Evolutionary conservation across 805 yeast genomes (phyloP), one percentile per base, ranked within the genome.

Genomic region (Lachancea waltii): DNA sequence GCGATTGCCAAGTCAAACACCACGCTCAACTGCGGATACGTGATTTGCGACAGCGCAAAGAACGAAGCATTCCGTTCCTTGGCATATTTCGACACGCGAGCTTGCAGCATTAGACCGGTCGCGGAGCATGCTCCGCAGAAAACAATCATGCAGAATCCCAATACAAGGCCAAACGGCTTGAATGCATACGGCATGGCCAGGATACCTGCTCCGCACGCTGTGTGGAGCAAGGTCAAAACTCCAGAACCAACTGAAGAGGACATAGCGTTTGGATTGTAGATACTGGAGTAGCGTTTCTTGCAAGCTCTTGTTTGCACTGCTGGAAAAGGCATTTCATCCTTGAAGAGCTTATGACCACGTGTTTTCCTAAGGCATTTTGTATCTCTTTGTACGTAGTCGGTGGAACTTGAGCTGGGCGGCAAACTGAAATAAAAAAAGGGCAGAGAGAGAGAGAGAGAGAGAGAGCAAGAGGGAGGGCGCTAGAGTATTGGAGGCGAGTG

Each of bases 121-220:
- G 53, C 32, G 2, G 63, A 49, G 40, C 57, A 59, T 5, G 47
- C 13, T 2, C 60, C 61, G 38, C 62, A 53, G 16, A 58, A 33
- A 4, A 51, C 35, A 5, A 57, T 41, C 44, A 53, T 46, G 5
- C 46, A 4, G 7, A 56, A 29, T 6, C 61, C 62, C 4, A 46
- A 48, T 4, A 55, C 16, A 7, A 60, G 41, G 14, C 65, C 65
- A 38, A 56, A 58, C 9, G 64, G 60, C 32, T 49, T 53, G 60
- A 81, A 77, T 1, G 86, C 84, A 44, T 68, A 77, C 0, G 92
- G 89, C 64, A 83, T 74, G 10, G 89, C 85, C 17, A 83, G 67
- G 29, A 82, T 65, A 1, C 94, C 94, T 0, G 92, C 86, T 7
- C 65, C 65, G 26, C 64, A 57, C 11, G 64, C 62, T 5, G 65